Evolutionary conservation across 208 protist genomes (phyloP), one percentile per base, ranked within the genome.

Genomic region (Trypanosoma platydactyli): DNA sequence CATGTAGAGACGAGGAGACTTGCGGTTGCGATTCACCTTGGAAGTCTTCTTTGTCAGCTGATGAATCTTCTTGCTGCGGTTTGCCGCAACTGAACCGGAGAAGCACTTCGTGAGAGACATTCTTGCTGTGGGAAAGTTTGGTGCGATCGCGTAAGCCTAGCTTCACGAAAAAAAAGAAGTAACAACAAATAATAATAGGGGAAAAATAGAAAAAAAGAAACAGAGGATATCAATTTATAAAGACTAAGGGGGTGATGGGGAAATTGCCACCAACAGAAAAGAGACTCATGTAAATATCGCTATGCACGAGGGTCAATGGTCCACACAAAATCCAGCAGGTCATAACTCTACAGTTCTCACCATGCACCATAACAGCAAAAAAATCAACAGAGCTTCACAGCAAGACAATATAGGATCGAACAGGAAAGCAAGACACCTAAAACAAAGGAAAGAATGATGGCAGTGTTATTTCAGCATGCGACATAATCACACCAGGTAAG

Each of bases 51-150:
- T 89, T 33, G 83, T 71, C 60, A 94, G 81, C 79, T 94, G 90
- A 65, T 86, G 83, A 55, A 95, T 81, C 86, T 95, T 93, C 86
- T 91, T 94, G 90, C 83, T 91, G 83, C 87, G 90, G 73, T 94
- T 76, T 0, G 85, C 81, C 50, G 87, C 85, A 44, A 95, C 4
- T 11, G 61, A 63, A 48, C 68, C 60, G 40, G 60, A 64, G 38
- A 64, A 74, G 27, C 29, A 58, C 68, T 68, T 74, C 33, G 40
- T 41, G 20, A 68, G 38, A 38, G 68, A 29, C 68, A 74, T 74
- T 42, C 16, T 68, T 63, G 57, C 51, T 50, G n/a, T 58, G 44
- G 15, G 58, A 30, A 49, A 35, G 40, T 45, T 44, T 64, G 44
- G 44, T 74, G 33, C 44, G 54, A 35, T 57, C 30, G 48, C 68